phyloP scores from a whole-genome alignment of 768 basidiomycete species.

The Heimioporus sp. region DNA sequence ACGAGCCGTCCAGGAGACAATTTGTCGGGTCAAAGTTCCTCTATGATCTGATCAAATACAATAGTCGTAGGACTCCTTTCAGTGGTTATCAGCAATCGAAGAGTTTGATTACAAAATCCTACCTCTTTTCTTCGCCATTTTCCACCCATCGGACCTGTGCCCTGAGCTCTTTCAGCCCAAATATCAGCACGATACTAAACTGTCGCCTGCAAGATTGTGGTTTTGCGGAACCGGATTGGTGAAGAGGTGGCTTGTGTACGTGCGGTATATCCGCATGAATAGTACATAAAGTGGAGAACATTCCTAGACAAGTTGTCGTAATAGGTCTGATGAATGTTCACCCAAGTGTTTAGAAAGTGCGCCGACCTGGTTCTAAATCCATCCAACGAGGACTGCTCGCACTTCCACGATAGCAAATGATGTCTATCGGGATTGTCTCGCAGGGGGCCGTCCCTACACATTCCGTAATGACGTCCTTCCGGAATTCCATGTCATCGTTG shows the following conservation, averaged over 20 bases:
- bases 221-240: slow-evolving; percentile 26
- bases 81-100: neutral
- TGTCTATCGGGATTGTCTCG: slow-evolving; percentile 27
- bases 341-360: too few relatives aligned
- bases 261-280: slow-evolving; percentile 27
- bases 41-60: slow-evolving; percentile 31
- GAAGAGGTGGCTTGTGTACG: slow-evolving; percentile 29
- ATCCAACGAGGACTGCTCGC: slow-evolving; percentile 26
- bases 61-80: slow-evolving; percentile 30
- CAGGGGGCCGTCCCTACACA: slow-evolving; percentile 26
- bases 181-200: slow-evolving; percentile 41
- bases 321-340: neutral
- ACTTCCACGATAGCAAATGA: slow-evolving; percentile 30
- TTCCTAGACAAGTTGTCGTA: slow-evolving; percentile 8
- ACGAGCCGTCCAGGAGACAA: too few relatives aligned
- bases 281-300: slow-evolving; percentile 24
- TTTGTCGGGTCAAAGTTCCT: slow-evolving; percentile 16
- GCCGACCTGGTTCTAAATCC: slow-evolving; percentile 28
- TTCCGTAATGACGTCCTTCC: slow-evolving; percentile 32
- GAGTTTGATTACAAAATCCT: neutral
- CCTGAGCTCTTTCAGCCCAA: slow-evolving; percentile 46
- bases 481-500: slow-evolving; percentile 28
- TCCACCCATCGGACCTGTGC: slow-evolving; percentile 47
- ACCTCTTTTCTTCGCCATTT: slow-evolving; percentile 27
- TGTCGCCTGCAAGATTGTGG: slow-evolving; percentile 29